Base-by-base conservation (phyloP, 2,329 filamentous ascomycete genomes). In the Monilinia vaccinii-corymbosi region DNA sequence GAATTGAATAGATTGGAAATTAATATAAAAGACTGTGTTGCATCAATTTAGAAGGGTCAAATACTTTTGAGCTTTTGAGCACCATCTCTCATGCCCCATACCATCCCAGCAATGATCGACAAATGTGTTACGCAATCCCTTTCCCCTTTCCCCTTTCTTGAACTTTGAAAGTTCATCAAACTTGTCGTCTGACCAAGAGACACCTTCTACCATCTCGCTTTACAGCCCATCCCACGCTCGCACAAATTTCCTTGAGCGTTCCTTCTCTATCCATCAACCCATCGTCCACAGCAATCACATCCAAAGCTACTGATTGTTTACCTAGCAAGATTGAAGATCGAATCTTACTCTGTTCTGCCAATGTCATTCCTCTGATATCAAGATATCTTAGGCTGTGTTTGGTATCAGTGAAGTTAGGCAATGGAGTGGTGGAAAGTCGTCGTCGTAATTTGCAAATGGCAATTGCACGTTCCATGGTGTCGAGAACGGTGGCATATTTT, bases 371-470 rank as follows among this genome's bases (percentile, higher is more conserved):
- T 18, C 60, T 60, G 3, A 67, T 44, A 50, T 65, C 53, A 28
- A 67, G 23, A 56, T 62, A 63, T 4, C 56, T 28, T 18, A 61
- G 23, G 36, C 25, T 49, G 25, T 63, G 21, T 2, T 46, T 58
- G 8, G 42, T 28, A 18, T 3, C 21, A 11, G 13, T 23, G 23
- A 18, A 31, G 8, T 9, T 23, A 34, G 47, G 45, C 16, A 51
- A n/a, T 4, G 32, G 53, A 2, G 62, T 51, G 5, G 52, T 61
- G 42, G 58, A 42, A 6, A 66, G 42, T 25, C 62, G 53, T 31
- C 45, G 61, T 13, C 60, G 61, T 21, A 67, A 38, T 34, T 64
- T 64, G 49, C 64, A 65, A 4, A 63, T 53, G 3, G 66, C 62
- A 36, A 67, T 50, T 4, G 66, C 63, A n/a, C 61, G 52, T 40